Evolutionary conservation across 306 rosid species (phyloP).

Genomic region (Psophocarpus tetragonolobus): DNA sequence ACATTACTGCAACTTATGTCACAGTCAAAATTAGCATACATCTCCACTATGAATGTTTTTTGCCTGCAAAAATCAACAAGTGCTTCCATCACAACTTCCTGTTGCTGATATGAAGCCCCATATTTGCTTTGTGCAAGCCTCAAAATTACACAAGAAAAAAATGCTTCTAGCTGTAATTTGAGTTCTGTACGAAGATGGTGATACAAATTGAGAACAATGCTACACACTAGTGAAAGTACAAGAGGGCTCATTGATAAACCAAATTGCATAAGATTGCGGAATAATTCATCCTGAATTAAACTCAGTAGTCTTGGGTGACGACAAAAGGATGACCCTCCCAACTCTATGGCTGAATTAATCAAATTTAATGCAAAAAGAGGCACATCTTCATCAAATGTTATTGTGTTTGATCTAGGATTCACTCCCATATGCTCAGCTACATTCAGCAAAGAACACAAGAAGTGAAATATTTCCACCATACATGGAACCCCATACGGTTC

Average conservation of each 20-base stretch:
- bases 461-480: constrained; percentile 92
- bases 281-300: constrained; percentile 75
- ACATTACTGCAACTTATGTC: constrained; percentile 79
- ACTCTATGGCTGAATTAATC: constrained; percentile 82
- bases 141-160: constrained; percentile 74
- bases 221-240: constrained; percentile 75
- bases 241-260: constrained; percentile 75
- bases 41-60: constrained; percentile 67
- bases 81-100: constrained; percentile 82
- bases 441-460: constrained; percentile 79
- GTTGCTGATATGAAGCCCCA: constrained; percentile 80
- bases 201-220: constrained; percentile 71
- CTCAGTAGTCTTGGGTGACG: constrained; percentile 63
- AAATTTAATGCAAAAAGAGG: constrained; percentile 87
- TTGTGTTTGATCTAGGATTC: constrained; percentile 68
- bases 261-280: constrained; percentile 71
- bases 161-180: constrained; percentile 76
- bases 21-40: constrained; percentile 77
- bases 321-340: constrained; percentile 75
- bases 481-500: constrained; percentile 83
- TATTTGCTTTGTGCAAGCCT: constrained; percentile 79
- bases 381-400: constrained; percentile 87
- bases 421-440: constrained; percentile 70
- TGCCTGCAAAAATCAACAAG: constrained; percentile 89
- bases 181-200: constrained; percentile 71